A percentile compares a stretch with the other conserved stretches of the same genome.
Conservation (phyloP, 1,284 basidiomycete genomes). For the Boletus semigastroideus region DNA sequence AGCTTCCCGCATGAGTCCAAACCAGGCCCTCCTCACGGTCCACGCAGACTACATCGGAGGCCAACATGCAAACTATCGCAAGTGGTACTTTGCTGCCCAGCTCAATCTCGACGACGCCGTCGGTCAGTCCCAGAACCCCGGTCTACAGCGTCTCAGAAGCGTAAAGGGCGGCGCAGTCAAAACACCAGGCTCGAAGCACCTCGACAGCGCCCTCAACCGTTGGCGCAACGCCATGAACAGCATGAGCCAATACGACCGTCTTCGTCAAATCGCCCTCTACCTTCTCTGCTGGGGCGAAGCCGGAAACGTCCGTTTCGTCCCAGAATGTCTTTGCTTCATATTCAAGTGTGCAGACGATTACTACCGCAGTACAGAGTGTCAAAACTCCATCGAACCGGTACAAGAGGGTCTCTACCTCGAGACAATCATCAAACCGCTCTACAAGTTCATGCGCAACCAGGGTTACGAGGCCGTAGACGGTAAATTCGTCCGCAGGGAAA, state of each 20-base stretch:
- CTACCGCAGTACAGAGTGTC: slow-evolving; percentile 97
- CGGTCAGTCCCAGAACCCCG: slow-evolving; percentile 92
- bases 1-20: slow-evolving; percentile 98
- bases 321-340: slow-evolving; percentile 98
- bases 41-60: slow-evolving; percentile 99
- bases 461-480: slow-evolving; percentile 96
- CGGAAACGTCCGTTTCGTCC: slow-evolving; percentile 95
- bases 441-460: slow-evolving; percentile 96
- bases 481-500: slow-evolving; percentile 93
- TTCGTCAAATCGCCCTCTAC: slow-evolving; percentile 94
- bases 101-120: slow-evolving; percentile 99
- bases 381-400: slow-evolving; percentile 91
- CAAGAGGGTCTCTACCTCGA: slow-evolving; percentile 95
- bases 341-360: slow-evolving; percentile 99
- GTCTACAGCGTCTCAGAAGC: slow-evolving; percentile 84
- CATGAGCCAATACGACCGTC: slow-evolving; percentile 98
- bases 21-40: slow-evolving; percentile 92
- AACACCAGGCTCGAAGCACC: slow-evolving; percentile 74
- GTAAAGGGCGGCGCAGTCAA: slow-evolving; percentile 65
- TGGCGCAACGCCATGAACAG: slow-evolving; percentile 99
- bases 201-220: slow-evolving; percentile 88
- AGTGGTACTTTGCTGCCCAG: slow-evolving; percentile 99
- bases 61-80: slow-evolving; percentile 94
- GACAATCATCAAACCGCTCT: slow-evolving; percentile 91
- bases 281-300: slow-evolving; percentile 99